Percentiles rank a stretch among this genome's conserved stretches.
Conservation (phyloP, 2,329 filamentous ascomycete species). For the Metarhizium humberi region DNA sequence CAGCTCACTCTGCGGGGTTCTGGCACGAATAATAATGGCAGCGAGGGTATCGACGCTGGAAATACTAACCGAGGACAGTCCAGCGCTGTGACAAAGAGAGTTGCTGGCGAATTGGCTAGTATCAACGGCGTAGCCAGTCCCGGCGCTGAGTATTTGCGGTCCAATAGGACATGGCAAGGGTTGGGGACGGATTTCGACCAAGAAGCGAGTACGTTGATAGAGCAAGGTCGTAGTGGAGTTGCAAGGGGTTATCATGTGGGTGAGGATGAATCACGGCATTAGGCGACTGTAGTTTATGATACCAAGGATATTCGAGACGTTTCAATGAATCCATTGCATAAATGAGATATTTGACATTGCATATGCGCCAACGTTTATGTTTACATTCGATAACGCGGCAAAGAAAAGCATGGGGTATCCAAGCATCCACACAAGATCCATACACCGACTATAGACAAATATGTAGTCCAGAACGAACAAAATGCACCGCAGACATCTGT, state of each 20-base stretch:
- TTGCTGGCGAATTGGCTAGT: constrained; percentile 59
- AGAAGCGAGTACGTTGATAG: constrained; percentile 57
- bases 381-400: not conserved
- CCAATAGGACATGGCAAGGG: constrained; percentile 82
- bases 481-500: not conserved
- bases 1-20: constrained; percentile 28
- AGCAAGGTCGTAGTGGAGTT: constrained; percentile 80
- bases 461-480: not conserved
- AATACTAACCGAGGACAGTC: not conserved
- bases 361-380: not conserved
- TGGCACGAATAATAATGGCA: constrained; percentile 10
- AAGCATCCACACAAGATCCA: not conserved
- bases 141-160: constrained; percentile 77
- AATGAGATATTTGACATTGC: not conserved
- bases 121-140: constrained; percentile 85
- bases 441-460: not conserved
- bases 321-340: not conserved
- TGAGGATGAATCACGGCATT: constrained; percentile 33
- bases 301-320: not conserved
- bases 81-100: constrained; percentile 46
- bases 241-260: constrained; percentile 82
- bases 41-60: constrained; percentile 4
- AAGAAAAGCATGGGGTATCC: not conserved
- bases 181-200: constrained; percentile 75
- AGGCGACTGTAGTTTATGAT: not conserved